A percentile compares a stretch with the other conserved stretches of the same genome.
These are phyloP conservation scores for Aspergillus baeticus DNA, from an alignment of 495 filamentous ascomycete genomes.

Conservation along the genomic window DNA sequence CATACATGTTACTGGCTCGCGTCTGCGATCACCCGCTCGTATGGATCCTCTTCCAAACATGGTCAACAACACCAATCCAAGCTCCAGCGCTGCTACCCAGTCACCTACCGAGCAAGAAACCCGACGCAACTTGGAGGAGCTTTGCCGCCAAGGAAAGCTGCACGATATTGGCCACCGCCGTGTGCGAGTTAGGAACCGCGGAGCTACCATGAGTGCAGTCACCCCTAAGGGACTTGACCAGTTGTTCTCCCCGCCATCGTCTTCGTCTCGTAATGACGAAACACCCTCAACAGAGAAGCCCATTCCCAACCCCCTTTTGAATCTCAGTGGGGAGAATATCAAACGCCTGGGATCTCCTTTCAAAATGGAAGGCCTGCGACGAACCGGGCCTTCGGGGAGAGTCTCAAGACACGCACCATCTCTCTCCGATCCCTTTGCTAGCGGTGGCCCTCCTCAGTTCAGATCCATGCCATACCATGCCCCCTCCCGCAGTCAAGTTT, in stretches of 20 bases:
- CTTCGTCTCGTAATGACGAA: slow-evolving; percentile 36
- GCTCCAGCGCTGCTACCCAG: slow-evolving; percentile 35
- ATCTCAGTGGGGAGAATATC: slow-evolving; percentile 37
- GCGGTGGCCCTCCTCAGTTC: slow-evolving; percentile 22
- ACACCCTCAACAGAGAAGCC: slow-evolving; percentile 25
- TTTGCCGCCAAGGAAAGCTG: slow-evolving; percentile 43
- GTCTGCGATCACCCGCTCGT: slow-evolving; percentile 47
- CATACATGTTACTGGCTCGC: slow-evolving; percentile 45
- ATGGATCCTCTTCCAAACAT: slow-evolving; percentile 50
- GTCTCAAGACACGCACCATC: slow-evolving; percentile 39
- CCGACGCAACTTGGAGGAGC: slow-evolving; percentile 49
- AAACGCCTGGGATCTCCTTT: slow-evolving; percentile 56
- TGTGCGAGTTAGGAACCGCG: slow-evolving; percentile 50
- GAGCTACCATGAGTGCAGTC: slow-evolving; percentile 47
- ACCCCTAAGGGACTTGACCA: slow-evolving; percentile 40
- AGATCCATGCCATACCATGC: neutral
- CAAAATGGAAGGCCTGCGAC: slow-evolving; percentile 34
- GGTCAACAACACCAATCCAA: slow-evolving; percentile 53
- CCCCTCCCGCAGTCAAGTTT: slow-evolving; percentile 1
- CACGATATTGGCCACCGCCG: slow-evolving; percentile 45
- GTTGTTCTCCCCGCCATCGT: slow-evolving; percentile 50
- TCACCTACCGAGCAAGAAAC: slow-evolving; percentile 44
- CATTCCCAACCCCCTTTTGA: slow-evolving; percentile 27
- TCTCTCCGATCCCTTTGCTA: slow-evolving; percentile 43
- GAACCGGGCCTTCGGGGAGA: slow-evolving; percentile 26